Base-by-base conservation (phyloP, 768 basidiomycete species). In the Scleroderma citrinum region DNA sequence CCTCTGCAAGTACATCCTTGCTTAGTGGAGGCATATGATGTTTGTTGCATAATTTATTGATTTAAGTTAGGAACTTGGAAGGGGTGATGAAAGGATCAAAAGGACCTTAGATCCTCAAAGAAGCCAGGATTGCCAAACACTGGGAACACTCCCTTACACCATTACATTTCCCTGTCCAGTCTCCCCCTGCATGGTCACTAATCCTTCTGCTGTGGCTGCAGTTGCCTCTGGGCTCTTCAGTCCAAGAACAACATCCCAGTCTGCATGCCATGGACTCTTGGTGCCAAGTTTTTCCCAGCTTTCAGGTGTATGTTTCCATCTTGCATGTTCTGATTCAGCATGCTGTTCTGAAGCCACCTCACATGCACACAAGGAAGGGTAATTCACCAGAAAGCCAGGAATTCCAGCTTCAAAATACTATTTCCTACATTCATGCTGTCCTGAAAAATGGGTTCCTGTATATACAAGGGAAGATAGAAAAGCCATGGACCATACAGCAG, bases 401-500 rank as follows among this genome's bases (percentile, higher is more conserved):
- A 69, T 68, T 6, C 87, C 88, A 3, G 87, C 82, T 67, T 97
- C 95, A 58, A 88, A 91, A 34, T 80, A 73, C 57, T 95, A 92
- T 5, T 82, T 83, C 56, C 77, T 76, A 30, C 85, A 79, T 60
- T 97, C 92, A 23, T 84, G 80, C 59, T 93, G 85, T 2, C 94
- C 95, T 5, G 78, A 88, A 16, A 95, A 76, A 7, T 91, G 84
- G 2, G 88, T 89, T 19, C 87, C 86, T 0, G 93, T 92, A 64
- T 81, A 83, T 3, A 76, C 75, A 44, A 99, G 77, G 3, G 93
- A 94, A 35, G 75, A 76, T 53, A 89, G 81, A 68, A 98, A 92
- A 1, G 93, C 76, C 85, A 92, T 95, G 0, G 80, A 77, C 92
- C 93, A 98, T 12, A 90, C 92, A 1, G 81, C 73, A 3, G 95